phyloP scores from a whole-genome alignment of 2,329 filamentous ascomycete species.

The Chaetothyriales sp. region DNA sequence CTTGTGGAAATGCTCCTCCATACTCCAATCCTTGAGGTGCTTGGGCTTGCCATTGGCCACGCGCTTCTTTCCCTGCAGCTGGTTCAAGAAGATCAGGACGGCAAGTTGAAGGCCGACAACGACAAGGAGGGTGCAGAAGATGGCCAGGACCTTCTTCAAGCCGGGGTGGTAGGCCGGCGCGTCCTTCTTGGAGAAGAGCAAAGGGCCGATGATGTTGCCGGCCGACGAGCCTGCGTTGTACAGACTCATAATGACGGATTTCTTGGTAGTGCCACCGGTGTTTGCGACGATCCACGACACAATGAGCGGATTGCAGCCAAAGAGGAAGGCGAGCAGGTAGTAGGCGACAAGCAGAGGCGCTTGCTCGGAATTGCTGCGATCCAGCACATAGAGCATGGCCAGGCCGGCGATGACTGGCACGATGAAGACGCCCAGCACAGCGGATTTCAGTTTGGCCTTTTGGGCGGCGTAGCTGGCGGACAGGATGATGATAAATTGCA shows the following conservation, averaged over 20 bases:
- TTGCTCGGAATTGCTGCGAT: constrained; percentile 30
- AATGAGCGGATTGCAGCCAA: constrained; percentile 51
- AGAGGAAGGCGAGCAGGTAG: constrained; percentile 54
- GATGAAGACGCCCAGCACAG: constrained; percentile 40
- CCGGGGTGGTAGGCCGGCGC: constrained; percentile 47
- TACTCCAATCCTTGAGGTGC: constrained; percentile 46
- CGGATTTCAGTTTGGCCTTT: constrained; percentile 43
- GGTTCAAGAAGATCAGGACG: constrained; percentile 45
- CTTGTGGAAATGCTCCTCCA: constrained; percentile 38
- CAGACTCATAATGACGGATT: constrained; percentile 49
- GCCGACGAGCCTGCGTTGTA: constrained; percentile 50
- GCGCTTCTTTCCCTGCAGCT: constrained; percentile 40
- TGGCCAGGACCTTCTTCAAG: constrained; percentile 41
- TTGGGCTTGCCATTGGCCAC: constrained; percentile 48
- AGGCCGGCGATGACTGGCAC: constrained; percentile 48
- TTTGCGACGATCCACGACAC: constrained; percentile 58
- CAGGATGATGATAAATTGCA: constrained; percentile 49
- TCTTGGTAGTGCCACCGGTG: constrained; percentile 55
- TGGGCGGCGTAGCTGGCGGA: constrained; percentile 45
- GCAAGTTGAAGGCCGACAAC: constrained; percentile 41
- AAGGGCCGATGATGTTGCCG: constrained; percentile 54
- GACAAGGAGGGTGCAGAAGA: constrained; percentile 41
- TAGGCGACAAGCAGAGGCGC: constrained; percentile 45
- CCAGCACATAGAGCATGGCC: constrained; percentile 38
- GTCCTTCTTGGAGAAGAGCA: constrained; percentile 46